These are phyloP conservation scores for Benincasa hispida DNA, from an alignment of 306 rosid species.

Conservation along the genomic window DNA sequence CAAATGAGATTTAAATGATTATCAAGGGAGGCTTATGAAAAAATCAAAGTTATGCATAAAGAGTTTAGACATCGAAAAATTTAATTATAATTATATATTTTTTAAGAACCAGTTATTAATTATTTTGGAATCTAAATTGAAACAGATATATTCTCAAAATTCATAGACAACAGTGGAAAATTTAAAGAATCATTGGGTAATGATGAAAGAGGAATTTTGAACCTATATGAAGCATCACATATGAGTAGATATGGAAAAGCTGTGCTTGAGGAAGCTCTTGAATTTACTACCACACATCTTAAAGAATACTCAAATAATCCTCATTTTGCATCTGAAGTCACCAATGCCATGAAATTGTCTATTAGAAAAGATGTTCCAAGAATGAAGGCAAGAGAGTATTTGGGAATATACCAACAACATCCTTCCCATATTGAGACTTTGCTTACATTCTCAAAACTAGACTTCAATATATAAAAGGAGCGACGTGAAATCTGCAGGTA, in stretches of 20 bases:
- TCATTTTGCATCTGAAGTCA: not conserved
- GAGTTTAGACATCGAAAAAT: too few relatives aligned
- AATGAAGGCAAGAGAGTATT: constrained; percentile 18
- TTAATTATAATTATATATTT: too few relatives aligned
- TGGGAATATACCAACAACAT: constrained; percentile 22
- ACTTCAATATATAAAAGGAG: constrained; percentile 33
- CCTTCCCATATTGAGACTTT: constrained; percentile 18
- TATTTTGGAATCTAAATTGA: too few relatives aligned
- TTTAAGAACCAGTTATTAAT: too few relatives aligned
- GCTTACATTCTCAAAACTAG: constrained; percentile 27
- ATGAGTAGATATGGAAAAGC: constrained; percentile 25
- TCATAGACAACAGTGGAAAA: constrained; percentile 16
- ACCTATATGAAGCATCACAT: constrained; percentile 40
- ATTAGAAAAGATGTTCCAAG: constrained; percentile 21
- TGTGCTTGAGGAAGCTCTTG: constrained; percentile 36
- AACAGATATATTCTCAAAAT: constrained; percentile 16
- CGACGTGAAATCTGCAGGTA: constrained; percentile 13
- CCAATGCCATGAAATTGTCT: constrained; percentile 17
- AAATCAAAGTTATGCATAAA: too few relatives aligned
- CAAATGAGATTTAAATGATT: too few relatives aligned
- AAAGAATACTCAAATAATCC: not conserved
- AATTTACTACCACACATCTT: constrained; percentile 13
- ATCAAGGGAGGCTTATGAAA: too few relatives aligned
- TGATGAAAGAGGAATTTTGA: constrained; percentile 22
- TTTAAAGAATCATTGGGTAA: constrained; percentile 9